A percentile compares a stretch with the other conserved stretches of the same genome.
phyloP scores from a whole-genome alignment of 768 basidiomycete genomes.

The Imleria badia region DNA sequence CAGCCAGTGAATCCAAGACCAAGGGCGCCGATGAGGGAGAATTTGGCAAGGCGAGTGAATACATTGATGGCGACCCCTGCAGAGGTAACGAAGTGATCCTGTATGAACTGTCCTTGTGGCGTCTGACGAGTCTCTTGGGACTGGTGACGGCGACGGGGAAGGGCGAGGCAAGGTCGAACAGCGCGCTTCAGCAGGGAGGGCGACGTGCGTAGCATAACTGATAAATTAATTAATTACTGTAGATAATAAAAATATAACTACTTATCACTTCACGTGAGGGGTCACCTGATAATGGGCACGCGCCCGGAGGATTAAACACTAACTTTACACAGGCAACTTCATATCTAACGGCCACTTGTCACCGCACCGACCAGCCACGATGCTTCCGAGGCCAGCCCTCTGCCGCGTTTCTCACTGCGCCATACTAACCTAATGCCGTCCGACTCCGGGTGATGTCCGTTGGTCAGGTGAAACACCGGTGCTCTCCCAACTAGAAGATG shows the following conservation, averaged over 20 bases:
- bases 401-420: background rate
- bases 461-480: slow-evolving; percentile 2
- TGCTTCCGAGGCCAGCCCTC: background rate
- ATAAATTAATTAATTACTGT: background rate
- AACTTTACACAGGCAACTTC: no score
- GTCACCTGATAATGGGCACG: no score
- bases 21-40: slow-evolving; percentile 45
- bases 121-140: slow-evolving; percentile 15
- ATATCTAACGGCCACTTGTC: background rate
- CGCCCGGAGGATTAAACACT: no score
- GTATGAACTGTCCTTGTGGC: slow-evolving; percentile 18
- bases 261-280: no score
- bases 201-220: slow-evolving; percentile 14
- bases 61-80: slow-evolving; percentile 42
- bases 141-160: slow-evolving; percentile 12
- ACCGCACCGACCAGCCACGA: background rate
- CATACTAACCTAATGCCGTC: background rate
- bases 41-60: slow-evolving; percentile 49
- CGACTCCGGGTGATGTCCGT: background rate
- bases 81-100: slow-evolving; percentile 36
- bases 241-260: background rate
- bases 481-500: background rate
- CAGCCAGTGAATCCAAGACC: slow-evolving; percentile 44
- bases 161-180: background rate
- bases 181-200: slow-evolving; percentile 5